These are phyloP conservation scores for Scutellaria galericulata DNA, from an alignment of 257 asterid species.

Conservation along the genomic window DNA sequence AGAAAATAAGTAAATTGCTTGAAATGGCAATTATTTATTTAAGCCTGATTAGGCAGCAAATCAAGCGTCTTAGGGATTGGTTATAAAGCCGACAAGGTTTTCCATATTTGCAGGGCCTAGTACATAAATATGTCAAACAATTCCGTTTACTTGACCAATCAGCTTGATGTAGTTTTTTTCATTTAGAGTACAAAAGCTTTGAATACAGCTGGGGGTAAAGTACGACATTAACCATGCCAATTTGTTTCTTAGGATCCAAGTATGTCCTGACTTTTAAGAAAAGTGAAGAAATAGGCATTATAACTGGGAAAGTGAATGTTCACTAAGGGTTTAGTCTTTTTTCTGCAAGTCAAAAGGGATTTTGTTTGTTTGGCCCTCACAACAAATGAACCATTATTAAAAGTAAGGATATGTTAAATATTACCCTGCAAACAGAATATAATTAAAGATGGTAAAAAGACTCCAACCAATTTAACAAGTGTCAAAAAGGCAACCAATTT, in stretches of 20 bases:
- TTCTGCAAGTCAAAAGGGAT: constrained; percentile 21
- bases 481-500: constrained; percentile 19
- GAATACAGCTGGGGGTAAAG: not conserved
- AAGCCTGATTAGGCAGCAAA: not conserved
- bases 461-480: not conserved
- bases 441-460: constrained; percentile 12
- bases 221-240: not conserved
- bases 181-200: not conserved
- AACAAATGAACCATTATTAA: constrained; percentile 9
- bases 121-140: not conserved
- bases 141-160: not conserved
- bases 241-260: not conserved
- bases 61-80: not conserved
- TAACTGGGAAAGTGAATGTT: not conserved
- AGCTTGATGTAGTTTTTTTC: not conserved
- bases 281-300: constrained; percentile 16
- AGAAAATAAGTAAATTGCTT: not conserved
- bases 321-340: not conserved
- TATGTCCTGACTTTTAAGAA: not conserved
- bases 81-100: constrained; percentile 16
- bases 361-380: constrained; percentile 8
- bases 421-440: constrained; percentile 22
- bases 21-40: constrained; percentile 18
- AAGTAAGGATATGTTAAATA: constrained; percentile 1
- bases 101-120: constrained; percentile 15